Evolutionary conservation across 495 filamentous ascomycete genomes (phyloP).

Genomic region (Daldinia vernicosa): DNA sequence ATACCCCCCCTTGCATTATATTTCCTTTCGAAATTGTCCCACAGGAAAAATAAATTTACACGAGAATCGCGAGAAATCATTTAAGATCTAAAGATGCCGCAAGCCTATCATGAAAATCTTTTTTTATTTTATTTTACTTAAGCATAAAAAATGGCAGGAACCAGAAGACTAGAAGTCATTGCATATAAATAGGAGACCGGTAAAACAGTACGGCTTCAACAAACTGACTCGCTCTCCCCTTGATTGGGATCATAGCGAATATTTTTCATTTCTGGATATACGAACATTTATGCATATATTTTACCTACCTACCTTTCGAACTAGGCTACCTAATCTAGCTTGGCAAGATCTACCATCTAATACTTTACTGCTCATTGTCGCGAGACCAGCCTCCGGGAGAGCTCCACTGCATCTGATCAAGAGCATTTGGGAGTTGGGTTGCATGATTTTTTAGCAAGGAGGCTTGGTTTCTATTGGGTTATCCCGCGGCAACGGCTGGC

Average conservation of each 20-base stretch:
- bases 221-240: conserved; percentile 13
- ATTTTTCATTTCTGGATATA: conserved; percentile 32
- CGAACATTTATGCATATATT: conserved; percentile 15
- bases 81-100: conserved; percentile 45
- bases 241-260: conserved; percentile 20
- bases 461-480: conserved; percentile 21
- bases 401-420: conserved; percentile 13
- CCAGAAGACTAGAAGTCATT: conserved; percentile 33
- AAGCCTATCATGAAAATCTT: conserved; percentile 40
- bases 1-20: background rate
- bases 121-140: conserved; percentile 20
- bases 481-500: conserved; percentile 28
- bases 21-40: conserved; percentile 13
- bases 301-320: conserved; percentile 5
- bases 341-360: conserved; percentile 25
- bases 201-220: conserved; percentile 38
- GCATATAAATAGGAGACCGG: conserved; percentile 33
- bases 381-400: conserved; percentile 35
- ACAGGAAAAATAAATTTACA: conserved; percentile 9
- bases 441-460: conserved; percentile 12
- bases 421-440: conserved; percentile 19
- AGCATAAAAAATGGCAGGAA: conserved; percentile 34
- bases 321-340: background rate
- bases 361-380: conserved; percentile 34
- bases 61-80: conserved; percentile 35